Percentiles rank a stretch among this genome's conserved stretches.
phyloP scores from a whole-genome alignment of 306 rosid genomes.

The Dalbergia cultrata region DNA sequence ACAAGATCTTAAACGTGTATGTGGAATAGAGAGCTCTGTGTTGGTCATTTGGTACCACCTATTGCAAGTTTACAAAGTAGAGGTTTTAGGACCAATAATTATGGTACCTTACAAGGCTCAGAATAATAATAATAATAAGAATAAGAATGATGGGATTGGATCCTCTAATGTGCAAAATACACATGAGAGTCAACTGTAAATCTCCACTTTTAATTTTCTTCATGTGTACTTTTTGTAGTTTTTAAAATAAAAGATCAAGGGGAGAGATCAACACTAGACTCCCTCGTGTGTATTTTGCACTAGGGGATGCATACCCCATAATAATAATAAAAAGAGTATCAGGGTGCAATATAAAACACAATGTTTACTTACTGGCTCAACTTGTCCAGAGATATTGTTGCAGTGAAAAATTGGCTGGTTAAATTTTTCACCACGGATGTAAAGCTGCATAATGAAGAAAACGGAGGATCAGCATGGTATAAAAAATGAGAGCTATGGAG shows the following conservation, averaged over 20 bases:
- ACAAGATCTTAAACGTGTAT: conserved; percentile 85
- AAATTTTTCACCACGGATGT: conserved; percentile 80
- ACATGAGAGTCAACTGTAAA: too few relatives aligned
- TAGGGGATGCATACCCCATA: too few relatives aligned
- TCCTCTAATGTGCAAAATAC: too few relatives aligned
- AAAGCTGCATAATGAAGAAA: conserved; percentile 69
- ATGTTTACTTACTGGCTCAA: conserved; percentile 84
- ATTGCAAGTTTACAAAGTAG: not conserved
- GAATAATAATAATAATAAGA: not conserved
- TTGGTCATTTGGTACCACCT: conserved; percentile 91
- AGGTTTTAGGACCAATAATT: conserved; percentile 20
- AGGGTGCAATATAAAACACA: conserved; percentile 4
- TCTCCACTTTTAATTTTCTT: too few relatives aligned
- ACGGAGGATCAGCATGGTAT: conserved; percentile 20
- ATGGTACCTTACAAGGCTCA: conserved; percentile 1
- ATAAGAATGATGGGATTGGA: too few relatives aligned
- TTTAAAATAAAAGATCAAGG: too few relatives aligned
- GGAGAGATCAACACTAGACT: too few relatives aligned
- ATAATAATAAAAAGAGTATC: not conserved
- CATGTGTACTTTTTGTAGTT: too few relatives aligned
- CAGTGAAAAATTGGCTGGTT: conserved; percentile 97
- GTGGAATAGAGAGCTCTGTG: conserved; percentile 84
- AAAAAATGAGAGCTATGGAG: not conserved
- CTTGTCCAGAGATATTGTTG: conserved; percentile 93
- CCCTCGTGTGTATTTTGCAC: too few relatives aligned